Base-by-base conservation (phyloP, 305 asterid species). In the Fraxinus dipetala region DNA sequence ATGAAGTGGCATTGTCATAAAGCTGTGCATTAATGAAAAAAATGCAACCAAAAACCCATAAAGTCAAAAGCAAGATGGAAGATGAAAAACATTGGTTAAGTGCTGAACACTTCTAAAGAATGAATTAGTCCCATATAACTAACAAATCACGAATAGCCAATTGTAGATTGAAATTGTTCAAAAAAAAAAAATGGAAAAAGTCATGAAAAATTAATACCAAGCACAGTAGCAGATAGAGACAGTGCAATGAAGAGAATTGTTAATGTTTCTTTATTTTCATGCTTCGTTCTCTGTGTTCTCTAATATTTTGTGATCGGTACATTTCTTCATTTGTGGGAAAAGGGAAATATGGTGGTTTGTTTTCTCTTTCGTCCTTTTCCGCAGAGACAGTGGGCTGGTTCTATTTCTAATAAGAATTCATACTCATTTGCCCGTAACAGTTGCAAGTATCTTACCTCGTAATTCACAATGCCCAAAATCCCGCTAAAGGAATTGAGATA, bases 11-110 rank as follows among this genome's bases (percentile, higher is more conserved):
- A 32, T 40, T 40, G 81, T 79, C 78, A 72, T 14, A 69, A 83
- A 85, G 78, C 54, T 56, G 82, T 54, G 80, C 78, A 54, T 16
- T 18, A 75, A 13, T 56, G 80, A 40, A 78, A 78, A 43, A n/a
- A 36, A 45, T 65, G 38, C 76, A 81, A 78, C 70, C 51, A 59
- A 51, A 56, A 34, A 34, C 76, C 54, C 35, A 48, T 26, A 76
- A 35, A 36, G 20, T 63, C 76, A 34, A 78, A 78, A 36, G 32
- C 80, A 80, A 80, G 76, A 10, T 38, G 75, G 48, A 6, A 32
- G 20, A 75, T 38, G 16, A 16, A 80, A 11, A 72, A 48, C 35
- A 4, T 72, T 51, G 8, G 24, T 51, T 11, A 51, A 72, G 83
- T 31, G 18, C 38, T 73, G 26, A 45, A 72, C 13, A 81, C 24